These are phyloP conservation scores for Aureobasidium sp. DNA, from an alignment of 2,329 filamentous ascomycete species.

Conservation along the genomic window DNA sequence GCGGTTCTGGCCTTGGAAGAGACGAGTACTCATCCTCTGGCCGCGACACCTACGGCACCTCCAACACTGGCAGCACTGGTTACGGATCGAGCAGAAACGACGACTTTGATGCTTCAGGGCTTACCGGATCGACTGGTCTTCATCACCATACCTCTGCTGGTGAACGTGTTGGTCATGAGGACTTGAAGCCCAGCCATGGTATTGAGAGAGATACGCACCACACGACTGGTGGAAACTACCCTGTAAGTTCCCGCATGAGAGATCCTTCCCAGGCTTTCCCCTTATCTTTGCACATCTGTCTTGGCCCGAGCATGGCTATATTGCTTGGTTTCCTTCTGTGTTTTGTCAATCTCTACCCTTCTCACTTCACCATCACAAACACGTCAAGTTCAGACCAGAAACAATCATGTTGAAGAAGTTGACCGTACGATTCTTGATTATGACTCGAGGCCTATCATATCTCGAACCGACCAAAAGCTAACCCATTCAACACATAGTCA, in stretches of 20 bases:
- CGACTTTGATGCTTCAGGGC: background rate
- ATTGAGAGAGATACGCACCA: background rate
- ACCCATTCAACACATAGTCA: slow-evolving; percentile 15
- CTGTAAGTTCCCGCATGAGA: background rate
- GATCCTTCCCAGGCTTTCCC: background rate
- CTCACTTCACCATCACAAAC: background rate
- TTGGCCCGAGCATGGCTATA: background rate
- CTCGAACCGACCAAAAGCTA: slow-evolving; percentile 1
- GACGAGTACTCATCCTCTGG: slow-evolving; percentile 13
- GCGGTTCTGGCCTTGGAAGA: slow-evolving; percentile 13
- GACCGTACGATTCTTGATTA: background rate
- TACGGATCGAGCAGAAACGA: slow-evolving; percentile 18
- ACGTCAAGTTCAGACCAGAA: background rate
- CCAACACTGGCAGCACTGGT: slow-evolving; percentile 16
- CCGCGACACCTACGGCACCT: slow-evolving; percentile 16
- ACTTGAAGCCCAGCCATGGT: background rate
- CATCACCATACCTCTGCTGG: background rate
- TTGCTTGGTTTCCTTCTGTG: background rate
- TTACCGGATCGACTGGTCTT: background rate
- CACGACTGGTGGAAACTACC: slow-evolving; percentile 1
- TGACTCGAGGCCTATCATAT: background rate
- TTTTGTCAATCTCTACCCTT: background rate
- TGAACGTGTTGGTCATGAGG: background rate
- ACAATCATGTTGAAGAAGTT: background rate
- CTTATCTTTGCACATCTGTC: background rate